These are phyloP conservation scores for Linum tenue DNA, from an alignment of 345 rosid species.

Conservation along the genomic window DNA sequence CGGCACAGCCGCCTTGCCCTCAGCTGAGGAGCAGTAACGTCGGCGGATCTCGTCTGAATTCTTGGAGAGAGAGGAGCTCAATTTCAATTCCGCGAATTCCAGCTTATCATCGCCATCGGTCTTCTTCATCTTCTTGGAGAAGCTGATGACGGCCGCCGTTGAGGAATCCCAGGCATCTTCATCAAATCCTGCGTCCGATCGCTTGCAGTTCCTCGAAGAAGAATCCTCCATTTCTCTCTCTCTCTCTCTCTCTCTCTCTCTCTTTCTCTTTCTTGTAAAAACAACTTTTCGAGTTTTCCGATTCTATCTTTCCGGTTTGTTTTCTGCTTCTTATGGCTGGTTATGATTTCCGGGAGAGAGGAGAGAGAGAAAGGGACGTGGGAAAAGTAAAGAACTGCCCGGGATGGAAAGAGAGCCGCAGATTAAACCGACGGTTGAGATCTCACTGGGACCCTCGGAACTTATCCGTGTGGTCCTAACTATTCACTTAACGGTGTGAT, in stretches of 20 bases:
- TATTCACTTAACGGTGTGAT: constrained; percentile 7
- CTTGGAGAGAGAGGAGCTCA: constrained; percentile 9
- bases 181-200: constrained; percentile 15
- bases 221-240: constrained; percentile 27
- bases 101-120: constrained; percentile 1
- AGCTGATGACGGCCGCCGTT: constrained; percentile 11
- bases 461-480: constrained; percentile 19
- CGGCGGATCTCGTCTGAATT: constrained; percentile 8
- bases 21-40: not conserved
- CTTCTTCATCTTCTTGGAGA: constrained; percentile 29
- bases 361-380: not conserved
- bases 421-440: constrained; percentile 35
- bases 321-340: constrained; percentile 1
- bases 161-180: constrained; percentile 18
- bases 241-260: too few relatives aligned
- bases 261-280: not conserved
- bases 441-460: constrained; percentile 8
- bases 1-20: constrained; percentile 2
- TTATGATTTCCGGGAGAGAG: not conserved
- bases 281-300: constrained; percentile 5
- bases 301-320: constrained; percentile 12
- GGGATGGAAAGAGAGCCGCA: constrained; percentile 21
- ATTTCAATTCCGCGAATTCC: not conserved
- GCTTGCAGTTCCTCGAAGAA: constrained; percentile 24
- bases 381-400: not conserved